Evolutionary conservation across 2,329 filamentous ascomycete genomes (phyloP), one percentile per base, ranked within the genome.

Genomic region (Xylaria digitata): DNA sequence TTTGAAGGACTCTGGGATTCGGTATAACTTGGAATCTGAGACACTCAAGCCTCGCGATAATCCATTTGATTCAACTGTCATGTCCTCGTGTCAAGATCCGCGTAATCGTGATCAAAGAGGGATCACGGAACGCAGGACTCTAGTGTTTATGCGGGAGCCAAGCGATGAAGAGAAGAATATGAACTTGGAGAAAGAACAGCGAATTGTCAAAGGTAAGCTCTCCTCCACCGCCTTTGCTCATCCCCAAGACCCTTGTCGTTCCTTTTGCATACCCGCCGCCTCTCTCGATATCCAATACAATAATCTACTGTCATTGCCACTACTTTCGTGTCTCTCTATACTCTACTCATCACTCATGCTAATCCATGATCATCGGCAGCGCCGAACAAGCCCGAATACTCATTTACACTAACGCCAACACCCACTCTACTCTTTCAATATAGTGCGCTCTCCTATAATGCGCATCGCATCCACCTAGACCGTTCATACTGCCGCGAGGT

Each of bases 391-490:
- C 57, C 77, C 78, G 32, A 74, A 78, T 59, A 46, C 74, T 75
- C 75, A 23, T 76, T 91, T 72, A 80, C 82, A 0, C 80, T 97
- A 26, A 86, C 81, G 0, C 93, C 94, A 0, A 89, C 90, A 2
- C 83, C 87, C 2, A 82, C 86, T 4, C 86, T 97, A 4, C 88
- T 99, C 61, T 97, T 97, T 81, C 89, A 94, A 65, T 98, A 95
- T 83, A 96, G 92, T 21, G 94, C 94, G 0, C 86, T 99, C 40
- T 95, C 92, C 2, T 94, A 93, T 83, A 99, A 99, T 79, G 93
- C 93, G 1, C 96, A 99, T 79, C 84, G 86, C 17, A 97, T 99
- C 72, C 96, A 99, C 80, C 84, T 97, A 23, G 92, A 97, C 78
- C 86, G 85, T 1, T 76, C 84, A 49, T 96, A 93, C 79, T 89